phyloP scores from a whole-genome alignment of 495 filamentous ascomycete genomes.

The Oidiodendron maius region DNA sequence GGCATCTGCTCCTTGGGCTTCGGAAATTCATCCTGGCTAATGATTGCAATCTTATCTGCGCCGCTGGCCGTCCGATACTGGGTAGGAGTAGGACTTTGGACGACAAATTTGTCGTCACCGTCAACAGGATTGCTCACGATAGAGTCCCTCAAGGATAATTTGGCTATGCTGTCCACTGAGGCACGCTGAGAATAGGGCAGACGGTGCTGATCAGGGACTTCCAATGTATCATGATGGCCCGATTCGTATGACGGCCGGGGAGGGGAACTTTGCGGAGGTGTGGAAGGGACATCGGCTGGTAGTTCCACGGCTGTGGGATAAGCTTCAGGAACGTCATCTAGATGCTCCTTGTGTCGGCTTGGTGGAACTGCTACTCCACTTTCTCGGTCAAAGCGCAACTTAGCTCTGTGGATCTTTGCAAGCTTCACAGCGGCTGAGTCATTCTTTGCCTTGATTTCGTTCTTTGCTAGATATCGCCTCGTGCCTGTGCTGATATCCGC shows the following conservation, averaged over 20 bases:
- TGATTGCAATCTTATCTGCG: conserved; percentile 56
- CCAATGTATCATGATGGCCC: conserved; percentile 21
- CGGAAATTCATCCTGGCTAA: conserved; percentile 50
- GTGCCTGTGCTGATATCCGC: conserved; percentile 92
- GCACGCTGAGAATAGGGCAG: conserved; percentile 10
- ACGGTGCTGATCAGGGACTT: conserved; percentile 28
- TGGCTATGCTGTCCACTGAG: not conserved
- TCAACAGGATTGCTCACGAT: conserved; percentile 20
- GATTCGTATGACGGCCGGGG: conserved; percentile 22
- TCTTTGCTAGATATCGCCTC: conserved; percentile 68
- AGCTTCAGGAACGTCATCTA: conserved; percentile 27
- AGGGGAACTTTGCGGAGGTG: conserved; percentile 15
- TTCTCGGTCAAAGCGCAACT: conserved; percentile 14
- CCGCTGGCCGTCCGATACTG: conserved; percentile 40
- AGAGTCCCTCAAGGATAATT: conserved; percentile 18
- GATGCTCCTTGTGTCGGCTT: conserved; percentile 3
- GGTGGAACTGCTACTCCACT: not conserved
- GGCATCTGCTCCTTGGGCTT: conserved; percentile 21
- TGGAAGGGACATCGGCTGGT: conserved; percentile 49
- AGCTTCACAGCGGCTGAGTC: conserved; percentile 73
- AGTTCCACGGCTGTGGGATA: conserved; percentile 55
- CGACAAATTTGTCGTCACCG: conserved; percentile 35
- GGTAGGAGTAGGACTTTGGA: conserved; percentile 45
- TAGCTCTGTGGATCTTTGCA: conserved; percentile 65
- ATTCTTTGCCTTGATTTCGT: conserved; percentile 69